Conservation (phyloP, 2,329 filamentous ascomycete species). For the Botrytis deweyae region DNA sequence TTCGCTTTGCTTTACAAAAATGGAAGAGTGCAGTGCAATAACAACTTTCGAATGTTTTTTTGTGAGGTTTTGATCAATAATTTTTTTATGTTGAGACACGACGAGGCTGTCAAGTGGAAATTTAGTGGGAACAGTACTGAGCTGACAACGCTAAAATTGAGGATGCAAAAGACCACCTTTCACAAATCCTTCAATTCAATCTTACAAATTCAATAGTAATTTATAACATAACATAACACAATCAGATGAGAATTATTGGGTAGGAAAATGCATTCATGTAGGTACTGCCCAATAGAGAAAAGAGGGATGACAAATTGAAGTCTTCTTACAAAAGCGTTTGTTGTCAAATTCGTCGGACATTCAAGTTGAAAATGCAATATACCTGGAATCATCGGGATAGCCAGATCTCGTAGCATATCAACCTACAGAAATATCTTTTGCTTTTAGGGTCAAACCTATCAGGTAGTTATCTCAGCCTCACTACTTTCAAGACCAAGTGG, state of each 20-base stretch:
- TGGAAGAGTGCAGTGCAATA: not conserved
- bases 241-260: not conserved
- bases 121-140: slow-evolving; percentile 3
- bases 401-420: not conserved
- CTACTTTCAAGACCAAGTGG: not conserved
- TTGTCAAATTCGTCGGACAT: not conserved
- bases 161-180: slow-evolving; percentile 8
- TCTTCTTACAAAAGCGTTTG: not conserved
- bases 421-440: not conserved
- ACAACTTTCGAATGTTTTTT: not conserved
- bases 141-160: not conserved
- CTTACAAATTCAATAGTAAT: slow-evolving; percentile 2
- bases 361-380: not conserved
- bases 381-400: not conserved
- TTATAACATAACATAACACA: not conserved
- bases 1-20: not conserved
- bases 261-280: not conserved
- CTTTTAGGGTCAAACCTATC: not conserved
- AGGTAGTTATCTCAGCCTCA: not conserved
- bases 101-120: slow-evolving; percentile 12
- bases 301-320: not conserved
- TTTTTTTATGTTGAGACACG: slow-evolving; percentile 15
- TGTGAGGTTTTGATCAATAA: not conserved
- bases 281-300: not conserved
- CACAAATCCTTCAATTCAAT: not conserved